Percentiles rank a stretch among this genome's conserved stretches.
These are phyloP conservation scores for Oenanthe sinensis DNA, from an alignment of 129 eudicot genomes.

Conservation along the genomic window DNA sequence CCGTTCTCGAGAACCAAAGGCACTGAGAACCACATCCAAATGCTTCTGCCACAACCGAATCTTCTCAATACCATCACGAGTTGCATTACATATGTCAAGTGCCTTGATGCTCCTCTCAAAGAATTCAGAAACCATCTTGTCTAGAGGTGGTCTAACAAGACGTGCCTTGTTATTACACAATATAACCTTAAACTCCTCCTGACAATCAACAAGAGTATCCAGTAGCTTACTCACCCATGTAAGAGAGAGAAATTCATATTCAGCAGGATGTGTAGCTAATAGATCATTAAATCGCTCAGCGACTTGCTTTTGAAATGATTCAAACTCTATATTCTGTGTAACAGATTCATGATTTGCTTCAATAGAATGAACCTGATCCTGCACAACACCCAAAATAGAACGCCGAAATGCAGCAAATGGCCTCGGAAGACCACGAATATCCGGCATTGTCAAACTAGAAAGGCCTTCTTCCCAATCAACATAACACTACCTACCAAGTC, in stretches of 20 bases:
- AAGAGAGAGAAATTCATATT: conserved; percentile 50
- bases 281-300: conserved; percentile 36
- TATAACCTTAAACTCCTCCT: conserved; percentile 47
- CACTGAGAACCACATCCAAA: conserved; percentile 52
- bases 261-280: conserved; percentile 10
- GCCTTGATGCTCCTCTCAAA: conserved; percentile 66
- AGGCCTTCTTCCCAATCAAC: background rate
- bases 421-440: conserved; percentile 34
- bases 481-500: background rate
- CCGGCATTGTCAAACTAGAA: conserved; percentile 34
- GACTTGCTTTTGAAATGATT: conserved; percentile 44
- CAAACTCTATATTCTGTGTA: conserved; percentile 28
- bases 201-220: conserved; percentile 47
- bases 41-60: conserved; percentile 66
- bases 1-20: conserved; percentile 50
- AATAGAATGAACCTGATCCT: conserved; percentile 42
- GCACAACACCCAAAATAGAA: conserved; percentile 39
- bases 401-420: conserved; percentile 61
- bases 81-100: conserved; percentile 75
- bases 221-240: conserved; percentile 57
- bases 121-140: conserved; percentile 39
- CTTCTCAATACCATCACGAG: conserved; percentile 77
- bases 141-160: conserved; percentile 51
- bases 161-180: conserved; percentile 30
- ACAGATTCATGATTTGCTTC: conserved; percentile 33